A percentile compares a stretch with the other conserved stretches of the same genome.
phyloP scores from a whole-genome alignment of 2,329 filamentous ascomycete genomes.

The Fonsecaea multimorphosa region DNA sequence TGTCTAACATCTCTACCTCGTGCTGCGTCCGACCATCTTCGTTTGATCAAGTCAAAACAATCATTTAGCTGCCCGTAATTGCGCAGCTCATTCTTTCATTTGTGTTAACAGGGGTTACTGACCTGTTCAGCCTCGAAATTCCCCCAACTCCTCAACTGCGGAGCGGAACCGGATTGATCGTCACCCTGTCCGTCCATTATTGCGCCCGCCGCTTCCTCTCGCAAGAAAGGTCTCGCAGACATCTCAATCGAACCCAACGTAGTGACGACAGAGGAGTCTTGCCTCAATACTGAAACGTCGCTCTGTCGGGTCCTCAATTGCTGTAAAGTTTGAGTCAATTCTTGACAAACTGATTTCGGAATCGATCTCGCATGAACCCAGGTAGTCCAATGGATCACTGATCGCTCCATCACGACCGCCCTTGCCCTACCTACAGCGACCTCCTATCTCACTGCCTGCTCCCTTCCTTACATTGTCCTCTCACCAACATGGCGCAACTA shows the following conservation, averaged over 20 bases:
- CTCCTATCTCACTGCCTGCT: neutral
- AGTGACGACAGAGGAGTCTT: neutral
- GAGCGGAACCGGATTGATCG: constrained; percentile 12
- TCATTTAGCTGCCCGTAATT: neutral
- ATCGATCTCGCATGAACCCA: constrained; percentile 7
- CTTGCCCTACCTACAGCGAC: neutral
- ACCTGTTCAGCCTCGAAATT: constrained; percentile 3
- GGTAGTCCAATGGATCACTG: constrained; percentile 23
- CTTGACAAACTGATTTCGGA: neutral
- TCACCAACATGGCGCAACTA: constrained; percentile 24
- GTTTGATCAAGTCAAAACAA: neutral
- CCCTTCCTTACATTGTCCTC: constrained; percentile 25
- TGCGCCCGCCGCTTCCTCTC: constrained; percentile 10
- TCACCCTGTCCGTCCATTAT: neutral
- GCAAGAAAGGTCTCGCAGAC: constrained; percentile 7
- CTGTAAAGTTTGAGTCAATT: neutral
- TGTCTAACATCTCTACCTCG: neutral
- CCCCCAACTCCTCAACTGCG: constrained; percentile 12
- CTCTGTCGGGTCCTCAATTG: neutral
- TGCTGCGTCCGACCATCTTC: neutral
- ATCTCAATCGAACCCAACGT: neutral
- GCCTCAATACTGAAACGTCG: neutral
- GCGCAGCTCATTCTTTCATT: neutral
- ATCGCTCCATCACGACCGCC: neutral
- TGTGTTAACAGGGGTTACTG: constrained; percentile 3